phyloP scores from a whole-genome alignment of 1,284 basidiomycete genomes.

The Testicularia cyperi region DNA sequence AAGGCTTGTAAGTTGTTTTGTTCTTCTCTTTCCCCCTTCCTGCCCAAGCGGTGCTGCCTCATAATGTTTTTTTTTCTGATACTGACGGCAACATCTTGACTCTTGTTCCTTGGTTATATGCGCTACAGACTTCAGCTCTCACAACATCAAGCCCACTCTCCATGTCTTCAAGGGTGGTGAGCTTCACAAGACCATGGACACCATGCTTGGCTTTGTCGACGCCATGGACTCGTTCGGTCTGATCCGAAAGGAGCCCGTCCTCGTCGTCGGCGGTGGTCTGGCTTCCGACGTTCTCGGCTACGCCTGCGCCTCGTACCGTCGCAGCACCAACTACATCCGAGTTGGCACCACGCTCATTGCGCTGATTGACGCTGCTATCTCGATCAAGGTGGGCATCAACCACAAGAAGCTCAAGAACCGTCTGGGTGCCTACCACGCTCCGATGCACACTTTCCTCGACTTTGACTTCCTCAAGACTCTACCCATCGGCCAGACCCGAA shows the following conservation, averaged over 20 bases:
- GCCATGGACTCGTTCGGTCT: slow-evolving; percentile 63
- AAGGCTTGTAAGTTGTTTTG: slow-evolving; percentile 34
- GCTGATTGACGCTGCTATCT: slow-evolving; percentile 63
- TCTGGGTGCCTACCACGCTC: slow-evolving; percentile 63
- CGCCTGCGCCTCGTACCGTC: slow-evolving; percentile 63
- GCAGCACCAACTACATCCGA: slow-evolving; percentile 63
- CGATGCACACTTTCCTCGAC: slow-evolving; percentile 64
- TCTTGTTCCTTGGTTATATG: too few relatives aligned
- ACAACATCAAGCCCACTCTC: slow-evolving; percentile 62
- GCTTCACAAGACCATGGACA: slow-evolving; percentile 63
- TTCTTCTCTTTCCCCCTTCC: not conserved
- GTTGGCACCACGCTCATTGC: slow-evolving; percentile 63
- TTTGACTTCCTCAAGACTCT: slow-evolving; percentile 63
- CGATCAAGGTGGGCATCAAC: slow-evolving; percentile 61
- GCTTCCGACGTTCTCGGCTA: slow-evolving; percentile 61
- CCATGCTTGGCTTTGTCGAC: slow-evolving; percentile 63
- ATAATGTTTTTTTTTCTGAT: too few relatives aligned
- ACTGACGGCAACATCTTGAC: too few relatives aligned
- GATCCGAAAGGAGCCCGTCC: slow-evolving; percentile 63
- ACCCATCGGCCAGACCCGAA: slow-evolving; percentile 62
- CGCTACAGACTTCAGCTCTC: slow-evolving; percentile 60
- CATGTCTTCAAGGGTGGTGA: slow-evolving; percentile 63
- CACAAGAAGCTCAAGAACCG: slow-evolving; percentile 54
- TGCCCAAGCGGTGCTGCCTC: too few relatives aligned
- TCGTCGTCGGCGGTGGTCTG: slow-evolving; percentile 63